Base-by-base conservation (phyloP, 345 rosid species). In the Hibiscus trionum region DNA sequence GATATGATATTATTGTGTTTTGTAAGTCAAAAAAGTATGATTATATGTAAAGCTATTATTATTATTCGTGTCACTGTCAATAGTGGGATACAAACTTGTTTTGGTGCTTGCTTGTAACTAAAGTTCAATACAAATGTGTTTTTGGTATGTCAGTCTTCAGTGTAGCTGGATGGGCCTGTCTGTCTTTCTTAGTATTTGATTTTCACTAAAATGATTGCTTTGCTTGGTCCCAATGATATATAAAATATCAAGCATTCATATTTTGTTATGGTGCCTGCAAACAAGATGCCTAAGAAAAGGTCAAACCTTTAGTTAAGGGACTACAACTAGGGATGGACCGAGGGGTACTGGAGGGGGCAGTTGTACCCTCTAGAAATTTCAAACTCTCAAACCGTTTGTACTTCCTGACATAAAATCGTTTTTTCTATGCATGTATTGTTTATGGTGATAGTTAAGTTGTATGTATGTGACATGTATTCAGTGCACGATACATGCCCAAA, bases 21-120 rank as follows among this genome's bases (percentile, higher is more conserved):
- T 21, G 63, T 14, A 53, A 63, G 72, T 52, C 12, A 12, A 2
- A 73, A 62, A 24, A 57, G 70, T 3, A 44, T 69, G 74, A 53
- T 53, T 47, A 16, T 57, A 31, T 75, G 80, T 77, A 74, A 74
- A 77, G 71, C 73, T 75, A 24, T 21, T 57, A 57, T 57, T 57
- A 57, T 57, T 57, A 1, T 33, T 33, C 6, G 29, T 24, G 15
- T 31, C 14, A 69, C 27, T 71, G 74, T 77, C 49, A 37, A 71
- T 77, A 69, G 8, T 33, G 17, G 33, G 47, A 73, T 46, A 76
- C 52, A 14, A 44, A 27, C 75, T 65, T 53, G 58, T 53, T 53
- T 53, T 17, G 58, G 58, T 60, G 64, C 63, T 49, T 49, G 53
- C 53, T 74, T 60, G 73, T 64, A 17, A 47, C 24, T 27, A 50